Percentiles rank a stretch among this genome's conserved stretches.
Conservation (phyloP, 495 filamentous ascomycete species). For the Evernia prunastri region DNA sequence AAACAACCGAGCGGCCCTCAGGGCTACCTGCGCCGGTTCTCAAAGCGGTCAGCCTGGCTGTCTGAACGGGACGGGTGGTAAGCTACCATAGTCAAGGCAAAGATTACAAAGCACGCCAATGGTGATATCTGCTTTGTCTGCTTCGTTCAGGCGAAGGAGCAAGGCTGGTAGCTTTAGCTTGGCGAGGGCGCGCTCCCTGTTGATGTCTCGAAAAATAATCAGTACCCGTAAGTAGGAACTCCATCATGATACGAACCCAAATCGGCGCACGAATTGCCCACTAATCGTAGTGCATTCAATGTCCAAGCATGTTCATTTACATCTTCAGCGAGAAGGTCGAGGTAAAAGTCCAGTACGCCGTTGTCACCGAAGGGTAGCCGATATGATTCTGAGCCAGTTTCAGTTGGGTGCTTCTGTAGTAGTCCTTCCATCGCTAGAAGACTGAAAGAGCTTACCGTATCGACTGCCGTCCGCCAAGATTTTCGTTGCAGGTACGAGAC, state of each 20-base stretch:
- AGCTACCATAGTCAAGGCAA: slow-evolving; percentile 63
- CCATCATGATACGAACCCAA: slow-evolving; percentile 47
- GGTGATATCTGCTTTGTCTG: slow-evolving; percentile 49
- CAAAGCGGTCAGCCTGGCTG: slow-evolving; percentile 19
- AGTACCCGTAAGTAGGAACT: slow-evolving; percentile 7
- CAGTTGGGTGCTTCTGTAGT: neutral
- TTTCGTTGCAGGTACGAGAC: neutral
- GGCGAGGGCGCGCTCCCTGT: slow-evolving; percentile 58
- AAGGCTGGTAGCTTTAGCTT: slow-evolving; percentile 51
- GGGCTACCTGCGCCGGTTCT: slow-evolving; percentile 54
- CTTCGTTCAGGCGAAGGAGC: slow-evolving; percentile 45
- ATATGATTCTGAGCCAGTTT: slow-evolving; percentile 8
- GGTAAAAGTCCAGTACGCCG: slow-evolving; percentile 44
- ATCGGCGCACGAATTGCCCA: slow-evolving; percentile 80
- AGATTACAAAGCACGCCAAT: slow-evolving; percentile 69
- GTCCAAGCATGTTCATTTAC: slow-evolving; percentile 33
- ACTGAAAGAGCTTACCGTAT: neutral
- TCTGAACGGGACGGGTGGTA: neutral
- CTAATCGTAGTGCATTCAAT: slow-evolving; percentile 56
- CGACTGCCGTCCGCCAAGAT: slow-evolving; percentile 16
- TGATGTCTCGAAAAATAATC: slow-evolving; percentile 51
- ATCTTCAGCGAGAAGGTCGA: slow-evolving; percentile 44
- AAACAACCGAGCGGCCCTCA: slow-evolving; percentile 50
- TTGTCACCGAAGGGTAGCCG: slow-evolving; percentile 13
- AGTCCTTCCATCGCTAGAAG: neutral